Conservation (phyloP, 192 early-diverging fungal species). For the Thamnidium elegans region DNA sequence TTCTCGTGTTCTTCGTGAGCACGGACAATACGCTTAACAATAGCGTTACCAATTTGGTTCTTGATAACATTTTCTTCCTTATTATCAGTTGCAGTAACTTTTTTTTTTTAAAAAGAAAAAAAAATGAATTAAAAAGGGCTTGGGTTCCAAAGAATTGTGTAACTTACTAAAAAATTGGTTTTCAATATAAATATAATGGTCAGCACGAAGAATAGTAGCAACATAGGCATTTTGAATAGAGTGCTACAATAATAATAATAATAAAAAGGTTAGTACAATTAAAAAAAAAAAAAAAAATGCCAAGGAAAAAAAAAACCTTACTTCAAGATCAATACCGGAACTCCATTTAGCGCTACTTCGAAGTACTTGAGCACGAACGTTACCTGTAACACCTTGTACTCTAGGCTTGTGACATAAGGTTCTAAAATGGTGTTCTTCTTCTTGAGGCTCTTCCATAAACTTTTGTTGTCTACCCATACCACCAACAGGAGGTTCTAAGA, state of each 20-base stretch:
- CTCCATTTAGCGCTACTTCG: slow-evolving; percentile 68
- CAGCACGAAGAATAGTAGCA: slow-evolving; percentile 62
- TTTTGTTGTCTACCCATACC: slow-evolving; percentile 26
- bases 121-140: neutral
- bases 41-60: slow-evolving; percentile 78
- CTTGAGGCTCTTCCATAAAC: slow-evolving; percentile 26
- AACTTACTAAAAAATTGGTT: slow-evolving; percentile 85
- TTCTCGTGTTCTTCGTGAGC: slow-evolving; percentile 65
- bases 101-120: too few species aligned
- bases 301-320: slow-evolving; percentile 10
- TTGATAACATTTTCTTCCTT: slow-evolving; percentile 58
- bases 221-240: slow-evolving; percentile 82
- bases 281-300: neutral
- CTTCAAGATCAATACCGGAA: slow-evolving; percentile 58
- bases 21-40: slow-evolving; percentile 72
- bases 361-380: slow-evolving; percentile 63
- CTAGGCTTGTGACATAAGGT: slow-evolving; percentile 44
- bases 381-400: slow-evolving; percentile 47
- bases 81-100: slow-evolving; percentile 50
- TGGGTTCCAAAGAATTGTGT: neutral
- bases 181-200: slow-evolving; percentile 88
- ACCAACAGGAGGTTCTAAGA: slow-evolving; percentile 55
- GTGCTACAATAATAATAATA: slow-evolving; percentile 29
- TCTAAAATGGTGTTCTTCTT: slow-evolving; percentile 52
- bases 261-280: neutral